Evolutionary conservation across 768 basidiomycete genomes (phyloP).

Genomic region (Pholiota conissans): DNA sequence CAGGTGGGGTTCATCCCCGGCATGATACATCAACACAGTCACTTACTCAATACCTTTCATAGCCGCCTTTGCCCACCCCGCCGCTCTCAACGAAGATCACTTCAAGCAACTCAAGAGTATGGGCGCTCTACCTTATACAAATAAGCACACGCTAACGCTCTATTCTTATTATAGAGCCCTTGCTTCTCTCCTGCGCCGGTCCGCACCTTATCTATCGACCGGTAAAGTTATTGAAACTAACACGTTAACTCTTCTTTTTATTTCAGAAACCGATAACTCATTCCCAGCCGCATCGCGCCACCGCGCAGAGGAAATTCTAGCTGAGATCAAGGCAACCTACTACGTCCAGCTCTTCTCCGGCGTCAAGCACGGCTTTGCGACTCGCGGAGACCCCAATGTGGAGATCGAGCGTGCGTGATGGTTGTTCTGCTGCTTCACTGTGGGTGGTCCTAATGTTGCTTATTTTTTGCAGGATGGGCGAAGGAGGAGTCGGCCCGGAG

Average conservation of each 20-base stretch:
- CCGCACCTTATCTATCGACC: constrained; percentile 12
- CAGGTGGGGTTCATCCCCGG: constrained; percentile 38
- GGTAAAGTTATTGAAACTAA: no score
- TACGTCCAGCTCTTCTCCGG: constrained; percentile 60
- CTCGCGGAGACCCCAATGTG: constrained; percentile 43
- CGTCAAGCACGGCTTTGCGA: constrained; percentile 48
- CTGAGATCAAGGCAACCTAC: constrained; percentile 49
- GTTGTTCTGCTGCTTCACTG: background rate
- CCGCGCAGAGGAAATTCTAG: constrained; percentile 55
- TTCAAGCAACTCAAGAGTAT: constrained; percentile 50
- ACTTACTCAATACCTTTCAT: background rate
- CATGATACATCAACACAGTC: no score
- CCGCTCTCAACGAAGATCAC: constrained; percentile 44
- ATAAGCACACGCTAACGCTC: no score
- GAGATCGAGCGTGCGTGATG: constrained; percentile 39
- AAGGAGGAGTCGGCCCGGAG: constrained; percentile 59
- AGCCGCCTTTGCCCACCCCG: constrained; percentile 62
- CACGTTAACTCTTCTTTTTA: background rate
- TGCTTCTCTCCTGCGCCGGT: constrained; percentile 58
- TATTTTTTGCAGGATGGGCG: constrained; percentile 47
- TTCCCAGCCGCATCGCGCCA: constrained; percentile 55
- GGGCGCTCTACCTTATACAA: no score
- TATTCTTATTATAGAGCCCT: constrained; percentile 42
- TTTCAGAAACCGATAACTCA: constrained; percentile 50
- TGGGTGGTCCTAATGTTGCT: background rate